Percentiles rank a stretch among this genome's conserved stretches.
Evolutionary conservation across 2,329 filamentous ascomycete genomes (phyloP).

Genomic region (Herpotrichia juniperi): DNA sequence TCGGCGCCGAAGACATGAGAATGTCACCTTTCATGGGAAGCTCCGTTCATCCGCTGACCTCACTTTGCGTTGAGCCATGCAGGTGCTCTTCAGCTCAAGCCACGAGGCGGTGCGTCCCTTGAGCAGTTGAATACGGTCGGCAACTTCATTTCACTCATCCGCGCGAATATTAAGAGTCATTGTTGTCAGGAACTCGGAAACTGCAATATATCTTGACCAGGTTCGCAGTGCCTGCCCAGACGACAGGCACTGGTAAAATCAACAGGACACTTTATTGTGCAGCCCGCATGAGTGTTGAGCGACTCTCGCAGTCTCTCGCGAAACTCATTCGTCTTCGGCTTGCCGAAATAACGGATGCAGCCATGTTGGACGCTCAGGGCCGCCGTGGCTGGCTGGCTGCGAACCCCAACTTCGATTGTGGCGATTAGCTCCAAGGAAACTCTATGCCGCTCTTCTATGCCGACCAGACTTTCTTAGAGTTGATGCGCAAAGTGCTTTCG

Average conservation of each 20-base stretch:
- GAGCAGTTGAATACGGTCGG: background rate
- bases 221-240: background rate
- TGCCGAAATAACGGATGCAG: background rate
- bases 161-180: background rate
- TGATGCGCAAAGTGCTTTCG: no score
- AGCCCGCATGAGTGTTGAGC: background rate
- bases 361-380: background rate
- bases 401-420: background rate
- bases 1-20: background rate
- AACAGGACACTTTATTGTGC: background rate
- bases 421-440: background rate
- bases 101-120: background rate
- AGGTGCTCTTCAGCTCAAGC: background rate
- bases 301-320: background rate
- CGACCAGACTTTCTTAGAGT: no score
- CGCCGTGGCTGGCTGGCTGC: constrained; percentile 11
- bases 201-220: background rate
- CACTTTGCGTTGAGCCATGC: background rate
- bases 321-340: background rate
- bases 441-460: background rate
- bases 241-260: background rate
- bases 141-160: background rate
- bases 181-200: background rate
- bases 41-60: background rate
- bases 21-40: background rate